A percentile compares a stretch with the other conserved stretches of the same genome.
phyloP scores from a whole-genome alignment of 306 rosid species.

The Cicer bijugum region DNA sequence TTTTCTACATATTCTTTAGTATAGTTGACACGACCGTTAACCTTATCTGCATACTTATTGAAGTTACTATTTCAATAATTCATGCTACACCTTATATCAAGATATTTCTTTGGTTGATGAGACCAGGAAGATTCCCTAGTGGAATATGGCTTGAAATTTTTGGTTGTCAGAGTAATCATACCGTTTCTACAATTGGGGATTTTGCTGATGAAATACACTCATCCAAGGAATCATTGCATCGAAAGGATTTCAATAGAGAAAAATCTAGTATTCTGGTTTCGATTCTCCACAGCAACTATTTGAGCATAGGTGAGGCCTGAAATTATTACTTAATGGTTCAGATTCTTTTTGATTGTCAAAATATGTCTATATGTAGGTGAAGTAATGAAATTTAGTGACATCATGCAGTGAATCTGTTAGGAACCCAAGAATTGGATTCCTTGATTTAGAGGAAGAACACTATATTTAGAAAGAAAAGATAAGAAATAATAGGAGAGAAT shows the following conservation, averaged over 20 bases:
- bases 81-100: slow-evolving; percentile 86
- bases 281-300: slow-evolving; percentile 76
- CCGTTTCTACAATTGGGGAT: slow-evolving; percentile 38
- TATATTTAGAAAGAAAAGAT: no score
- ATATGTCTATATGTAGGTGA: slow-evolving; percentile 34
- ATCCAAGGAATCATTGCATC: slow-evolving; percentile 47
- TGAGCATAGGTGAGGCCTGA: slow-evolving; percentile 72
- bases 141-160: slow-evolving; percentile 87
- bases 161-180: slow-evolving; percentile 52
- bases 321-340: slow-evolving; percentile 36
- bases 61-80: slow-evolving; percentile 69
- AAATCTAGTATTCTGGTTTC: slow-evolving; percentile 68
- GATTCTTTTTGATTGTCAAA: slow-evolving; percentile 24
- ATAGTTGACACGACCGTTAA: slow-evolving; percentile 68
- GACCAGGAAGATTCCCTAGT: slow-evolving; percentile 75
- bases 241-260: slow-evolving; percentile 47
- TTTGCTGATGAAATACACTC: slow-evolving; percentile 42
- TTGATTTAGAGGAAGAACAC: no score
- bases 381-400: slow-evolving; percentile 37
- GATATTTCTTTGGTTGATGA: slow-evolving; percentile 72
- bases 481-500: no score
- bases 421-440: no score
- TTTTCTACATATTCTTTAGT: slow-evolving; percentile 88
- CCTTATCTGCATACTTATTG: slow-evolving; percentile 66
- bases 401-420: slow-evolving; percentile 25